These are phyloP conservation scores for Gossypium raimondii DNA, from an alignment of 345 rosid genomes.

Conservation along the genomic window DNA sequence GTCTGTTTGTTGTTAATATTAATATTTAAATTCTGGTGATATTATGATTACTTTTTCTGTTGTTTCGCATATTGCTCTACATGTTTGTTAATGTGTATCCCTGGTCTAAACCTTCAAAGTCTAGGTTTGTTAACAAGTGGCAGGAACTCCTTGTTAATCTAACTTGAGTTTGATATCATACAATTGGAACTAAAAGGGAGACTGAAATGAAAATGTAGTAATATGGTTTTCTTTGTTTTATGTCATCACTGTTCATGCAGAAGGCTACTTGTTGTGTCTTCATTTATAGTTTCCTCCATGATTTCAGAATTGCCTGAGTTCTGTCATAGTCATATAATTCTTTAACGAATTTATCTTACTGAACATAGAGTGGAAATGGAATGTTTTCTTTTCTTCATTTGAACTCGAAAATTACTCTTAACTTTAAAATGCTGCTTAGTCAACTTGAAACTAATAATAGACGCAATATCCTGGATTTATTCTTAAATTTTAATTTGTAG, in stretches of 20 bases:
- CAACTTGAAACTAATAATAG: not conserved
- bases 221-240: not conserved
- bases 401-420: not conserved
- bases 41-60: not conserved
- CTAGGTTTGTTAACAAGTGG: not conserved
- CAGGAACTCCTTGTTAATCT: not conserved
- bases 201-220: not conserved
- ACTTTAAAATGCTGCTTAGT: not conserved
- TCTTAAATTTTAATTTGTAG: not conserved
- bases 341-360: not conserved
- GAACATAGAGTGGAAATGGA: not conserved
- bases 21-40: not conserved
- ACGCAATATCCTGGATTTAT: not conserved
- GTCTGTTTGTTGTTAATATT: not conserved
- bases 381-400: not conserved
- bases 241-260: not conserved
- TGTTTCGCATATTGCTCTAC: not conserved
- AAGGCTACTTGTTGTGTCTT: not conserved
- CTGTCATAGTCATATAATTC: not conserved
- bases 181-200: not conserved
- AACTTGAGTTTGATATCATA: not conserved
- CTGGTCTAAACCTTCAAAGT: not conserved
- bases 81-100: not conserved
- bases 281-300: not conserved
- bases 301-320: not conserved